phyloP scores from a whole-genome alignment of 805 yeast species.

The Candida ulmi region DNA sequence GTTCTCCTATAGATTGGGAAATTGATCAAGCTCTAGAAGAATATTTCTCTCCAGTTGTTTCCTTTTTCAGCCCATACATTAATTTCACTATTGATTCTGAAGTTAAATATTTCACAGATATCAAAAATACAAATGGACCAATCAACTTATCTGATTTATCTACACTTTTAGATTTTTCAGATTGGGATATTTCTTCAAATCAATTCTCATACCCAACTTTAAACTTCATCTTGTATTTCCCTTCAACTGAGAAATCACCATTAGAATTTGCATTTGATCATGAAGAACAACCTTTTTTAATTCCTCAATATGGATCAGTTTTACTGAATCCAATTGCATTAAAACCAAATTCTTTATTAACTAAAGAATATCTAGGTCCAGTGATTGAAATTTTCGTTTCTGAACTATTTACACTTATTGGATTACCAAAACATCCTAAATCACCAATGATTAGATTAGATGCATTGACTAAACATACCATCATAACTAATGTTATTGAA shows the following conservation, averaged over 20 bases:
- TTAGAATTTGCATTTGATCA: slow-evolving; percentile 40
- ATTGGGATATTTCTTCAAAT: slow-evolving; percentile 63
- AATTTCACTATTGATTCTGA: slow-evolving; percentile 78
- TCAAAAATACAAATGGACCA: slow-evolving; percentile 22
- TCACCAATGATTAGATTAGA: slow-evolving; percentile 63
- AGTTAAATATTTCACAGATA: slow-evolving; percentile 53
- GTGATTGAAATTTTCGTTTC: slow-evolving; percentile 65
- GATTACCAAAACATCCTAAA: slow-evolving; percentile 54
- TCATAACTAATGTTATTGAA: slow-evolving; percentile 50
- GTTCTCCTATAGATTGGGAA: slow-evolving; percentile 68
- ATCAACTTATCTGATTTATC: slow-evolving; percentile 53
- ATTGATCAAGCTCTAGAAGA: slow-evolving; percentile 46
- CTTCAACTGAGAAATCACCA: slow-evolving; percentile 43
- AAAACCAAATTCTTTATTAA: slow-evolving; percentile 25
- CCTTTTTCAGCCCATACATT: slow-evolving; percentile 46
- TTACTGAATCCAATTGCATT: slow-evolving; percentile 36
- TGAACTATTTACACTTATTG: slow-evolving; percentile 69
- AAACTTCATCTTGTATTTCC: slow-evolving; percentile 67
- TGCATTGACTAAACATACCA: slow-evolving; percentile 53
- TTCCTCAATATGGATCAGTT: slow-evolving; percentile 84
- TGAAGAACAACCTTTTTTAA: slow-evolving; percentile 37
- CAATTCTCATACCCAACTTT: slow-evolving; percentile 59
- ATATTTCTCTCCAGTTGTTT: slow-evolving; percentile 51
- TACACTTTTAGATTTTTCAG: slow-evolving; percentile 77
- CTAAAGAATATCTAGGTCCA: slow-evolving; percentile 43